A percentile compares a stretch with the other conserved stretches of the same genome.
These are phyloP conservation scores for Pyrus betulifolia DNA, from an alignment of 306 rosid species.

Conservation along the genomic window DNA sequence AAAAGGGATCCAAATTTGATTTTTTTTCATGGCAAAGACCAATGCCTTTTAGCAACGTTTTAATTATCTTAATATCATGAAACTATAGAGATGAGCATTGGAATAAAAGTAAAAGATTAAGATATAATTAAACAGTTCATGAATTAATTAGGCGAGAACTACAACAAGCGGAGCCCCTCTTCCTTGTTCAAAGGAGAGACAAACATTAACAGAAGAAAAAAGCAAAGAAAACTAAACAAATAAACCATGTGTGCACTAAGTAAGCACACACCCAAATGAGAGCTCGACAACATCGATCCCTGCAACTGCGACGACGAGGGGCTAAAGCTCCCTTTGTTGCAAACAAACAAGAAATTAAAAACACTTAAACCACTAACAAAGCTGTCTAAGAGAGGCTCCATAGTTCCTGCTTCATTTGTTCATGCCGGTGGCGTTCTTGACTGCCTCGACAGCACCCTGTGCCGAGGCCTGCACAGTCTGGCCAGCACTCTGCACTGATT, in stretches of 20 bases:
- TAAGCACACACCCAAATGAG: neutral
- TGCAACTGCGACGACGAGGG: neutral
- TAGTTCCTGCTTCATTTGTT: slow-evolving; percentile 31
- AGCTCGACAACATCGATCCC: too few species aligned
- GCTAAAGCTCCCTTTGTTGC: neutral
- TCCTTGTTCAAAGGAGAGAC: neutral
- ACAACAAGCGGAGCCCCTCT: neutral
- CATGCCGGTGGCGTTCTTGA: slow-evolving; percentile 57
- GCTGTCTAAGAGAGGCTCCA: neutral
- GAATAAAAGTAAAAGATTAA: neutral
- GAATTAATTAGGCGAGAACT: neutral
- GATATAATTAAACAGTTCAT: neutral
- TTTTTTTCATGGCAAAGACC: too few species aligned
- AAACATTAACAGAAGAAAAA: neutral
- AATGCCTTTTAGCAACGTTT: too few species aligned
- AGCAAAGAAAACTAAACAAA: neutral
- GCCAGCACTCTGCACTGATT: slow-evolving; percentile 43
- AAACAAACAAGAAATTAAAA: neutral
- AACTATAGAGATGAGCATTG: neutral
- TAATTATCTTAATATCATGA: neutral
- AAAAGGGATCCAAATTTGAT: too few species aligned
- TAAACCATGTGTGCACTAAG: neutral
- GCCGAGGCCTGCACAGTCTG: slow-evolving; percentile 41
- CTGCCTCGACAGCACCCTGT: slow-evolving; percentile 55
- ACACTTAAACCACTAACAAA: neutral